Conservation (phyloP, 352 stramenopile genomes). For the Globisporangium sylvaticum region DNA sequence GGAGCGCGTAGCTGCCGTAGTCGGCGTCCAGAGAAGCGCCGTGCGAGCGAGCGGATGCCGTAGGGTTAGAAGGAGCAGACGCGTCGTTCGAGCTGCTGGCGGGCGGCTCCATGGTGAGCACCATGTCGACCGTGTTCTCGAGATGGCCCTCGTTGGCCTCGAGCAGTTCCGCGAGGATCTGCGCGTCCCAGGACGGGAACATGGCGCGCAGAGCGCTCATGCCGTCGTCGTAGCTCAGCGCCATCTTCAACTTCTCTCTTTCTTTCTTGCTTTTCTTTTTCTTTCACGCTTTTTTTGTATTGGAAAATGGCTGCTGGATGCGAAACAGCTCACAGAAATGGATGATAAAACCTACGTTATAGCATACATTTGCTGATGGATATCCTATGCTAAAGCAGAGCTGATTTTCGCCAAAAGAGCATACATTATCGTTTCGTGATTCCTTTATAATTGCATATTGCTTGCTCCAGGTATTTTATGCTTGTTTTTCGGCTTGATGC, state of each 20-base stretch:
- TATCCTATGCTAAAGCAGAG: neutral
- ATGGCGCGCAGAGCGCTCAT: conserved; percentile 63
- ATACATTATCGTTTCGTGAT: neutral
- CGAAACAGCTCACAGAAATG: neutral
- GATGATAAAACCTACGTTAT: neutral
- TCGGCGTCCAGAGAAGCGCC: neutral
- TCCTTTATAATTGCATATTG: conserved; percentile 7
- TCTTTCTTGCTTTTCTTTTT: neutral
- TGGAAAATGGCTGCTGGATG: neutral
- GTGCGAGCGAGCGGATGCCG: neutral
- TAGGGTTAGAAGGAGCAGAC: neutral
- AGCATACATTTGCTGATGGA: neutral
- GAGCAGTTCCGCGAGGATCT: conserved; percentile 57
- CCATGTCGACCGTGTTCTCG: conserved; percentile 70
- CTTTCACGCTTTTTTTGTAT: neutral
- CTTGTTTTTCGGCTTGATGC: neutral
- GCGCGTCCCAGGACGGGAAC: conserved; percentile 72
- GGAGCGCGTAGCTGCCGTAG: conserved; percentile 1
- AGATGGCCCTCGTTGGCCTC: conserved; percentile 63
- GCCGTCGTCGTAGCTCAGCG: conserved; percentile 52
- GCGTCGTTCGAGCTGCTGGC: conserved; percentile 5
- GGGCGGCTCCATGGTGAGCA: conserved; percentile 64
- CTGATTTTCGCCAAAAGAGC: neutral
- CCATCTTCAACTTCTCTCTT: conserved; percentile 33
- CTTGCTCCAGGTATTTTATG: neutral